phyloP scores from a whole-genome alignment of 164 flowering plant species.

The Nymphaea colorata region DNA sequence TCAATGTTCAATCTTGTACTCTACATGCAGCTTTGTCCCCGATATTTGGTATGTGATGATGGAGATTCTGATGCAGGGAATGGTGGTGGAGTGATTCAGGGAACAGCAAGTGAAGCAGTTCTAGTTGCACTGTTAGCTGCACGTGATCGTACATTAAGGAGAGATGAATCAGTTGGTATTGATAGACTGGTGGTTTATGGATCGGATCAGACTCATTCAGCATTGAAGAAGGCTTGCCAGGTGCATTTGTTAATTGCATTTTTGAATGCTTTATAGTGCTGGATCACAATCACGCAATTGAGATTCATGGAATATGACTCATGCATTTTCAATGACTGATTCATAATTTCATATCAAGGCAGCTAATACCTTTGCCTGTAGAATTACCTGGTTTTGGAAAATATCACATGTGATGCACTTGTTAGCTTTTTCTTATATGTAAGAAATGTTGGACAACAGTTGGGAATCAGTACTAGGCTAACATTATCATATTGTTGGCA shows the following conservation, averaged over 20 bases:
- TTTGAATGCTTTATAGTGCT: too few relatives aligned
- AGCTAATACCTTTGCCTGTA: too few relatives aligned
- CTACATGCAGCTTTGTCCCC: background rate
- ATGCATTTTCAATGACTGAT: too few relatives aligned
- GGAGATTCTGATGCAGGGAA: conserved; percentile 35
- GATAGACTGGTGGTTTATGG: conserved; percentile 74
- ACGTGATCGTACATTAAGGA: conserved; percentile 55
- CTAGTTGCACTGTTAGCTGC: conserved; percentile 78
- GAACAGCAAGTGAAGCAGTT: conserved; percentile 94
- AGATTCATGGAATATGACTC: too few relatives aligned
- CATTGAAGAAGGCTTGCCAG: conserved; percentile 84
- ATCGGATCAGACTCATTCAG: conserved; percentile 84
- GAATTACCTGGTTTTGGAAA: too few relatives aligned
- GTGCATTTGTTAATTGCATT: conserved; percentile 15
- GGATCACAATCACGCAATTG: too few relatives aligned
- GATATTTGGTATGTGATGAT: background rate
- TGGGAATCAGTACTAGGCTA: background rate
- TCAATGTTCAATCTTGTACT: background rate
- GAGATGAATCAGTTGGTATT: conserved; percentile 44
- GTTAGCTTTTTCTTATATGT: too few relatives aligned
- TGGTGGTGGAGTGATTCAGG: conserved; percentile 97
- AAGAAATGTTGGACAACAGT: too few relatives aligned
- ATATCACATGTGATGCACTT: too few relatives aligned
- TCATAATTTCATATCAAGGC: too few relatives aligned
- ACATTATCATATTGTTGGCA: conserved; percentile 11